Evolutionary conservation across 1,284 basidiomycete species (phyloP).

Genomic region (Leccinum laetum): DNA sequence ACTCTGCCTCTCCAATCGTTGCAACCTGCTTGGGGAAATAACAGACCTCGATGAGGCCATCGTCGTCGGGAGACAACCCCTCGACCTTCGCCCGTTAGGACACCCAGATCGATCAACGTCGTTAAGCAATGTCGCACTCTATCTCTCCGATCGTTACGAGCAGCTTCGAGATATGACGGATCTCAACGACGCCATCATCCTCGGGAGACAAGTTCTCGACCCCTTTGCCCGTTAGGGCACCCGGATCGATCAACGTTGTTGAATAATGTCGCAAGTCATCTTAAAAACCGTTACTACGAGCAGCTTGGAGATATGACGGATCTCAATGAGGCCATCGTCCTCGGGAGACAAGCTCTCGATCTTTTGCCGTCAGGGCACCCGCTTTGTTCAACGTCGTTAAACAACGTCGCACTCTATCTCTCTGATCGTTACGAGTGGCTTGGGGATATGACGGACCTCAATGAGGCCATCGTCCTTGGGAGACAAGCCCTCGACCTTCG

Average conservation of each 20-base stretch:
- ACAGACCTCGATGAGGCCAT: not conserved
- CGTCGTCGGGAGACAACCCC: not conserved
- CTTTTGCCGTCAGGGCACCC: not conserved
- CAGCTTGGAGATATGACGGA: no score
- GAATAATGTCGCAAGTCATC: no score
- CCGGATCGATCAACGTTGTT: no score
- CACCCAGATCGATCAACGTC: no score
- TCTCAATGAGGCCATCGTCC: not conserved
- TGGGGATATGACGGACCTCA: not conserved
- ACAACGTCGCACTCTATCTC: not conserved
- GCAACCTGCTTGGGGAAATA: no score
- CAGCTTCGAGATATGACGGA: no score
- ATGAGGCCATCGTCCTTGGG: not conserved
- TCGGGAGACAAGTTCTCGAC: no score
- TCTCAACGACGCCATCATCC: no score
- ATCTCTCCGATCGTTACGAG: not conserved
- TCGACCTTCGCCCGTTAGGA: not conserved
- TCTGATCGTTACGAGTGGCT: not conserved
- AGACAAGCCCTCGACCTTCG: not conserved
- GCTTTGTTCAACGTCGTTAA: no score
- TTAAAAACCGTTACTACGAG: no score
- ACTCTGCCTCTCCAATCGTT: not conserved
- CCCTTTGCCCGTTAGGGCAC: no score
- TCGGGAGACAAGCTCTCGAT: not conserved
- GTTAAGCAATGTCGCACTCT: no score